Evolutionary conservation across 805 yeast species (phyloP).

Genomic region (Hanseniaspora valbyensis): DNA sequence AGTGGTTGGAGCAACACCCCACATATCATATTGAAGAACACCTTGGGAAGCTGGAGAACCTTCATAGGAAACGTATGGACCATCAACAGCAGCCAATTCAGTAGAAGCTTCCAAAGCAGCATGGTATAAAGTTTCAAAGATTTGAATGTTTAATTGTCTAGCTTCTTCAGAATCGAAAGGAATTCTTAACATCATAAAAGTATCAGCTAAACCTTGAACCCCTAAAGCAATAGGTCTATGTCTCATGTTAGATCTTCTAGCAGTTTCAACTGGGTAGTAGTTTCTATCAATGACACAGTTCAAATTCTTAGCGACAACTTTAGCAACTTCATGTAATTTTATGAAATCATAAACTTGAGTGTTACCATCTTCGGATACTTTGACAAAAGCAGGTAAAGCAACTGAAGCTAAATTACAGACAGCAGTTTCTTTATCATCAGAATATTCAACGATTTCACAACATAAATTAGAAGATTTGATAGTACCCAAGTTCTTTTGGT

Average conservation of each 20-base stretch:
- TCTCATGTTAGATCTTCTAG: slow-evolving; percentile 62
- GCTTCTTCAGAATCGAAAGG: slow-evolving; percentile 85
- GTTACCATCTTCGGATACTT: slow-evolving; percentile 34
- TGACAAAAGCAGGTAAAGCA: slow-evolving; percentile 72
- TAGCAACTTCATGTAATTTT: slow-evolving; percentile 62
- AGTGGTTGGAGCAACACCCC: slow-evolving; percentile 69
- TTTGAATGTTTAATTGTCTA: slow-evolving; percentile 60
- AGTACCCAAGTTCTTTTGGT: slow-evolving; percentile 84
- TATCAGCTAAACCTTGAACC: slow-evolving; percentile 94
- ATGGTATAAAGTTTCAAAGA: slow-evolving; percentile 92
- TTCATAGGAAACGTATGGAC: slow-evolving; percentile 58
- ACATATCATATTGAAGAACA: slow-evolving; percentile 70
- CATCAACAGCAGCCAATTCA: slow-evolving; percentile 61
- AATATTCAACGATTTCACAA: slow-evolving; percentile 87
- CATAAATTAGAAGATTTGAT: slow-evolving; percentile 91
- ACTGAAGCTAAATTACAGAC: slow-evolving; percentile 91
- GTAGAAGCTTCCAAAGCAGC: slow-evolving; percentile 80
- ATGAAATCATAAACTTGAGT: slow-evolving; percentile 56
- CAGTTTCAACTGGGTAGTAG: slow-evolving; percentile 70
- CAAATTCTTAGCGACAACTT: slow-evolving; percentile 67
- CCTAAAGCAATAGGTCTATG: slow-evolving; percentile 95
- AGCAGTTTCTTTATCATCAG: slow-evolving; percentile 85
- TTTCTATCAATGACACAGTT: slow-evolving; percentile 77
- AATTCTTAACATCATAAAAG: slow-evolving; percentile 63
- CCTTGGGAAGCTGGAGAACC: slow-evolving; percentile 93